Percentiles rank a stretch among this genome's conserved stretches.
These are phyloP conservation scores for Coprinopsis sp. DNA, from an alignment of 768 basidiomycete genomes.

Conservation along the genomic window DNA sequence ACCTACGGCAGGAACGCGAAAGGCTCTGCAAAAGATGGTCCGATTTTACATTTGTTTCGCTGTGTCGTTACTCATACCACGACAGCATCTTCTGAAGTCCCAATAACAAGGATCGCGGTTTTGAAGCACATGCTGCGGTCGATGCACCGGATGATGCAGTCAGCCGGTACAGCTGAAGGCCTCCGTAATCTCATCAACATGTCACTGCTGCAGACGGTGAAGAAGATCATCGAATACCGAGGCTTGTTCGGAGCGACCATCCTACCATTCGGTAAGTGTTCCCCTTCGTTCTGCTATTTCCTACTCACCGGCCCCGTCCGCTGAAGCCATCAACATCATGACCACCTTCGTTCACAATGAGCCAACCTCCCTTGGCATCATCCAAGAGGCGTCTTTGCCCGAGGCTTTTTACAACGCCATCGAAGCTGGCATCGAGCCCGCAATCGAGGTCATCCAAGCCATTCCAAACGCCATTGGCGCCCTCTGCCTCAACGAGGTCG, in stretches of 20 bases:
- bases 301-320: conserved; percentile 2
- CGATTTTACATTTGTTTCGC: conserved; percentile 15
- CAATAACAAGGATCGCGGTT: conserved; percentile 71
- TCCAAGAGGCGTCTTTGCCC: conserved; percentile 90
- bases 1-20: conserved; percentile 37
- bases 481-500: conserved; percentile 87
- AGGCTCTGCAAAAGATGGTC: neutral
- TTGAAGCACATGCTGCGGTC: conserved; percentile 89
- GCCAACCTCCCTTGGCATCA: conserved; percentile 86
- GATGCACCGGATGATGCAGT: conserved; percentile 96
- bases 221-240: conserved; percentile 82
- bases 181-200: conserved; percentile 92
- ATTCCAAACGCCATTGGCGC: conserved; percentile 96
- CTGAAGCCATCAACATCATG: conserved; percentile 86
- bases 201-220: conserved; percentile 76
- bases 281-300: neutral
- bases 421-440: conserved; percentile 78
- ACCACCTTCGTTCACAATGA: conserved; percentile 98
- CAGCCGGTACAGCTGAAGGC: conserved; percentile 89
- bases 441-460: conserved; percentile 88
- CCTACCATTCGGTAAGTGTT: conserved; percentile 69
- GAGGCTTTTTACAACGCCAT: conserved; percentile 85
- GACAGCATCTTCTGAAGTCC: conserved; percentile 52
- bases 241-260: conserved; percentile 83
- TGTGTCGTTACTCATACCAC: neutral